Evolutionary conservation across 1,284 basidiomycete species (phyloP).

Genomic region (Cryptococcus depauperatus): DNA sequence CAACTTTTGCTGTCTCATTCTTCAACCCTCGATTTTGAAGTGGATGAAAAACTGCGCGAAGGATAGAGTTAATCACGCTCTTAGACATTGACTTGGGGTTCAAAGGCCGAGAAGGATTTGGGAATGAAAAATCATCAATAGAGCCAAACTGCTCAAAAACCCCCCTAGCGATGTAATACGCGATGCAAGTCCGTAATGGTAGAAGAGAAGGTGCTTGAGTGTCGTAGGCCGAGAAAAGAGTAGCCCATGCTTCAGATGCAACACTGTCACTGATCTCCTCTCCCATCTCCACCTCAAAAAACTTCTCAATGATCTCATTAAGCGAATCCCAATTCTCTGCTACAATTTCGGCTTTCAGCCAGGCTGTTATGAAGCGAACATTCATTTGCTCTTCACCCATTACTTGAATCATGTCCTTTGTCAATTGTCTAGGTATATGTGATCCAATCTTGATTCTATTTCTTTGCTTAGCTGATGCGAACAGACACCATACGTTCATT

Average conservation of each 20-base stretch:
- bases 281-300: conserved; percentile 19
- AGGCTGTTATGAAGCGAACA: conserved; percentile 17
- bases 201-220: not conserved
- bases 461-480: not conserved
- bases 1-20: not conserved
- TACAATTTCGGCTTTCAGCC: conserved; percentile 22
- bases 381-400: conserved; percentile 4
- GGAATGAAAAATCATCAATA: not conserved
- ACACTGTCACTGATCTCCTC: not conserved
- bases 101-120: not conserved
- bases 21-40: not conserved
- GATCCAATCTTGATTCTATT: not conserved
- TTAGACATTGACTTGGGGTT: not conserved
- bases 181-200: conserved; percentile 1
- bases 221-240: conserved; percentile 6
- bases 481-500: conserved; percentile 6
- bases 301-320: conserved; percentile 3
- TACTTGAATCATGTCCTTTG: conserved; percentile 13
- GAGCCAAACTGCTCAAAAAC: not conserved
- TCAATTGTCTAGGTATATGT: conserved; percentile 12
- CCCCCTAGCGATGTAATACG: conserved; percentile 5
- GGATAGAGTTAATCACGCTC: conserved; percentile 4
- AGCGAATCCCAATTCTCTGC: conserved; percentile 10
- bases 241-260: conserved; percentile 3
- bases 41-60: conserved; percentile 5